phyloP scores from a whole-genome alignment of 805 yeast species.

The Schwanniomyces vanrijiae region DNA sequence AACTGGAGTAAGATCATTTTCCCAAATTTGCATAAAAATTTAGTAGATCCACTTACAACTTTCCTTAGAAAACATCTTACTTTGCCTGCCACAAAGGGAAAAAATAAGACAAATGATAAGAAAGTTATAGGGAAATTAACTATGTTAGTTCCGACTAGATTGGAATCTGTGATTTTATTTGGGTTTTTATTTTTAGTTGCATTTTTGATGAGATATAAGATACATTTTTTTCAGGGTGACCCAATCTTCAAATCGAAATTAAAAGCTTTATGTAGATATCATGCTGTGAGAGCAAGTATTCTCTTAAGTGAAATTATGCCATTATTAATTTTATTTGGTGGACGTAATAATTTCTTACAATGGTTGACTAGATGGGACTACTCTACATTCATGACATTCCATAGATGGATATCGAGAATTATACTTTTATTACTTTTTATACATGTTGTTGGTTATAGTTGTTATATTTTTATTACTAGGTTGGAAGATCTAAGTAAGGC shows the following conservation, averaged over 20 bases:
- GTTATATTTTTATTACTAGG: constrained; percentile 12
- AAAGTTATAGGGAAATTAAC: constrained; percentile 15
- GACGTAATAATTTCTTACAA: constrained; percentile 38
- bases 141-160: constrained; percentile 41
- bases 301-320: constrained; percentile 30
- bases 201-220: constrained; percentile 20
- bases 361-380: constrained; percentile 39
- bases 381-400: constrained; percentile 26
- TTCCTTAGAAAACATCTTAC: constrained; percentile 32
- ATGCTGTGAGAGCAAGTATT: constrained; percentile 40
- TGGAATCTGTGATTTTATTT: constrained; percentile 32
- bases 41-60: constrained; percentile 31
- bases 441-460: constrained; percentile 24
- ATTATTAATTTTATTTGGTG: constrained; percentile 32
- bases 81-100: constrained; percentile 39
- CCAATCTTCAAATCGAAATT: constrained; percentile 34
- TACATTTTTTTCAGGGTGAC: constrained; percentile 27
- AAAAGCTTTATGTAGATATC: constrained; percentile 37
- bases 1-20: constrained; percentile 34
- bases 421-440: constrained; percentile 19
- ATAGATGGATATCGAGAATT: constrained; percentile 29
- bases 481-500: constrained; percentile 2
- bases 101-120: constrained; percentile 25
- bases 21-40: constrained; percentile 16
- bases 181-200: constrained; percentile 30